Evolutionary conservation across 352 stramenopile species (phyloP).

Genomic region (Pythium aphanidermatum): DNA sequence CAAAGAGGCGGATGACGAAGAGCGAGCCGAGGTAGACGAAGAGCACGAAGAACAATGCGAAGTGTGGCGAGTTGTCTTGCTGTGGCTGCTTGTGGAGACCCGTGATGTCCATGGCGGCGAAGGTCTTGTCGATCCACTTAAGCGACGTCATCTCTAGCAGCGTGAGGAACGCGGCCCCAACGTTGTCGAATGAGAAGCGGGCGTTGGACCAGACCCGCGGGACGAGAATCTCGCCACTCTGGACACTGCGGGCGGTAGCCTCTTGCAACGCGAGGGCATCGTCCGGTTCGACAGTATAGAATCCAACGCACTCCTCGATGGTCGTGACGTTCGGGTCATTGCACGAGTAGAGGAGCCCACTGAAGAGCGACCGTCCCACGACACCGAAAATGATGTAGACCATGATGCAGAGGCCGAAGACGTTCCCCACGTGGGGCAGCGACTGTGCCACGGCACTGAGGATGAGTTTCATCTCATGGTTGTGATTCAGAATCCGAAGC

Average conservation of each 20-base stretch:
- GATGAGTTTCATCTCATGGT: slow-evolving; percentile 75
- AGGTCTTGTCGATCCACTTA: slow-evolving; percentile 77
- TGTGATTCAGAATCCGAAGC: slow-evolving; percentile 67
- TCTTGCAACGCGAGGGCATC: slow-evolving; percentile 46
- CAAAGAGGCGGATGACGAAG: slow-evolving; percentile 75
- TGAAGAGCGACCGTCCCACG: slow-evolving; percentile 61
- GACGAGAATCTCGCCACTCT: slow-evolving; percentile 36
- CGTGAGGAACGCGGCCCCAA: slow-evolving; percentile 52
- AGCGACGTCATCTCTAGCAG: slow-evolving; percentile 77
- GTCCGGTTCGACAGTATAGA: slow-evolving; percentile 42
- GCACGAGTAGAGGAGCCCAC: slow-evolving; percentile 57
- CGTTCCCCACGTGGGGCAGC: slow-evolving; percentile 65
- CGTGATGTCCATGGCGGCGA: slow-evolving; percentile 69
- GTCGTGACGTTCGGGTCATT: slow-evolving; percentile 40
- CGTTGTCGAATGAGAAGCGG: slow-evolving; percentile 77
- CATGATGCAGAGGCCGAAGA: slow-evolving; percentile 61
- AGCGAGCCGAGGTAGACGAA: slow-evolving; percentile 74
- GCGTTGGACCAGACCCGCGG: slow-evolving; percentile 62
- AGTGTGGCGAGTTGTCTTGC: slow-evolving; percentile 34
- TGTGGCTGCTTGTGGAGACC: slow-evolving; percentile 38
- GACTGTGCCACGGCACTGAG: slow-evolving; percentile 61
- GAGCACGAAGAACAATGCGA: slow-evolving; percentile 64
- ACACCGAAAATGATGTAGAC: slow-evolving; percentile 78
- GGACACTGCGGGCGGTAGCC: slow-evolving; percentile 26
- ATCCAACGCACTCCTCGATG: slow-evolving; percentile 45